Conservation (phyloP, 169 alveolate genomes). For the Plasmodium gaboni region DNA sequence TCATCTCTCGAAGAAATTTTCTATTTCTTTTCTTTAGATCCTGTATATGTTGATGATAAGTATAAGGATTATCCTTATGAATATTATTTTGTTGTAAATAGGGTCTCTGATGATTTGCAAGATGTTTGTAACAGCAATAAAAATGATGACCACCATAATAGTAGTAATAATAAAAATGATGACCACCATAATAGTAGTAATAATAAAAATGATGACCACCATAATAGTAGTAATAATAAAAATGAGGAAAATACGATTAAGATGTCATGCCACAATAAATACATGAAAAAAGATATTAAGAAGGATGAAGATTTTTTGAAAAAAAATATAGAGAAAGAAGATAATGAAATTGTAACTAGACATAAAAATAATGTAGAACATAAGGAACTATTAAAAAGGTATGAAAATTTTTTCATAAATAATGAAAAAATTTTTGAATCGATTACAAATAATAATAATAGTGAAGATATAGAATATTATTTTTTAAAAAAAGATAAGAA, state of each 20-base stretch:
- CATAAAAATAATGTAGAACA: background rate
- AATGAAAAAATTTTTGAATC: background rate
- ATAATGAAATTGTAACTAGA: background rate
- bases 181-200: background rate
- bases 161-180: background rate
- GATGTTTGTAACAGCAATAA: background rate
- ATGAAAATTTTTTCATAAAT: constrained; percentile 9
- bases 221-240: background rate
- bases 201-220: background rate
- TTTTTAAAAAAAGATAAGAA: background rate
- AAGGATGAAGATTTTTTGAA: too few species aligned
- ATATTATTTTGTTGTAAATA: constrained; percentile 22
- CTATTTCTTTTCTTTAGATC: constrained; percentile 62
- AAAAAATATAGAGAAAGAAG: background rate
- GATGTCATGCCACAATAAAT: too few species aligned
- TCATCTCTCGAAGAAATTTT: constrained; percentile 45
- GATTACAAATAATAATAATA: background rate
- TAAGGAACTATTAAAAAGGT: background rate
- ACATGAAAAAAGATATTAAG: too few species aligned
- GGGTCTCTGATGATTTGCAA: background rate
- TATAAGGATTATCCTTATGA: constrained; percentile 45
- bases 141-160: background rate
- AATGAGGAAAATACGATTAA: too few species aligned
- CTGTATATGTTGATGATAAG: constrained; percentile 38
- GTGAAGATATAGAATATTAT: background rate